Evolutionary conservation across 2,329 filamentous ascomycete genomes (phyloP).

Genomic region (Aspergillus thermomutatus): DNA sequence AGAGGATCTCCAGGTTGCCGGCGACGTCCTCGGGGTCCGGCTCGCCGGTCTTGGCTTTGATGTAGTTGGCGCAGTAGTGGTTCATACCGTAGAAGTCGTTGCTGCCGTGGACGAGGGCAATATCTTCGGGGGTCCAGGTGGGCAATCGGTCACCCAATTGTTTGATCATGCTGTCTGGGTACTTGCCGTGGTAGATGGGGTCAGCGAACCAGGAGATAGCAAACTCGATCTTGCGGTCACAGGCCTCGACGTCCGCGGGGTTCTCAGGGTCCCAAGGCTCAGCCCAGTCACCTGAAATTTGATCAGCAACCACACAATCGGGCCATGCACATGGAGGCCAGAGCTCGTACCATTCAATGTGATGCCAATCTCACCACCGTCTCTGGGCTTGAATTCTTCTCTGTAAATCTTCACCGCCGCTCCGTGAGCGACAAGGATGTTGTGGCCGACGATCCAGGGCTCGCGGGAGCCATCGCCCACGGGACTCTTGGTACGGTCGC

Average conservation of each 20-base stretch:
- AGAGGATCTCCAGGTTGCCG: conserved; percentile 71
- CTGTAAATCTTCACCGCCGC: conserved; percentile 78
- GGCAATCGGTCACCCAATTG: conserved; percentile 78
- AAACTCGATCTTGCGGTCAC: conserved; percentile 79
- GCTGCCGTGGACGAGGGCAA: conserved; percentile 72
- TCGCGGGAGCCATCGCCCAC: conserved; percentile 73
- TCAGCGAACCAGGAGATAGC: conserved; percentile 86
- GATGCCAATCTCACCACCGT: conserved; percentile 78
- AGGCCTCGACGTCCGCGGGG: conserved; percentile 70
- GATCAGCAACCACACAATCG: background rate
- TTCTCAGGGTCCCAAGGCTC: conserved; percentile 81
- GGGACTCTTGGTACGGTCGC: conserved; percentile 66
- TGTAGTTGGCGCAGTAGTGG: conserved; percentile 86
- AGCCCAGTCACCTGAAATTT: conserved; percentile 63
- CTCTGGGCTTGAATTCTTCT: conserved; percentile 70
- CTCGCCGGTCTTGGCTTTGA: conserved; percentile 65
- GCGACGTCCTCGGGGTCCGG: conserved; percentile 64
- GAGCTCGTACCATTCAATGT: conserved; percentile 67
- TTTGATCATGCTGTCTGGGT: conserved; percentile 77
- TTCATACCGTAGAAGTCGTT: conserved; percentile 97
- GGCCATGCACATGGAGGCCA: background rate
- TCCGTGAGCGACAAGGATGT: conserved; percentile 74
- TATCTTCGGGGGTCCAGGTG: conserved; percentile 68
- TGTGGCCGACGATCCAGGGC: conserved; percentile 80
- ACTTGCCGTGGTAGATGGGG: conserved; percentile 79